Evolutionary conservation across 495 filamentous ascomycete species (phyloP).

Genomic region (Lichenothelia convexa): DNA sequence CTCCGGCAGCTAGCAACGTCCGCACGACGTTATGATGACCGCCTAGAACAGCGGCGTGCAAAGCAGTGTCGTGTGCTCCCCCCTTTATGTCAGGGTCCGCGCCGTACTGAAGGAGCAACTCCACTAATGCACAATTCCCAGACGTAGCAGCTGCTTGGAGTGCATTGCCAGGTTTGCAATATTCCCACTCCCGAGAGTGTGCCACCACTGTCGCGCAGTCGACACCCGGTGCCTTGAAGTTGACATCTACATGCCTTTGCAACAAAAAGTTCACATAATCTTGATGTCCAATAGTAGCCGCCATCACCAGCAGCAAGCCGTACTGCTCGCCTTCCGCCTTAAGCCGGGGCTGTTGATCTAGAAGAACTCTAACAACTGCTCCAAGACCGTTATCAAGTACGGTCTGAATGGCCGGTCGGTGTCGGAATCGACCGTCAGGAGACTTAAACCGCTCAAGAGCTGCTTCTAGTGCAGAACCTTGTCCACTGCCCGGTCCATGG

Average conservation of each 20-base stretch:
- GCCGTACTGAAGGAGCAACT: background rate
- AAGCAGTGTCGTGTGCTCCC: background rate
- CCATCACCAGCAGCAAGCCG: too few species aligned
- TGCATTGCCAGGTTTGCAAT: too few species aligned
- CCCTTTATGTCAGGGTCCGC: background rate
- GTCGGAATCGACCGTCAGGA: too few species aligned
- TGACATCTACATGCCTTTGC: too few species aligned
- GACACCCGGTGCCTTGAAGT: too few species aligned
- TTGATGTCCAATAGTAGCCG: too few species aligned
- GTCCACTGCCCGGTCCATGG: background rate
- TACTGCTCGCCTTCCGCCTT: background rate
- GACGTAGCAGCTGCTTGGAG: background rate
- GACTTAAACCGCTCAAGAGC: too few species aligned
- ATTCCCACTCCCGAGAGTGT: too few species aligned
- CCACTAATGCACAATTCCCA: background rate
- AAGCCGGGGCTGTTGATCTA: background rate
- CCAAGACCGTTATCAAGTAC: too few species aligned
- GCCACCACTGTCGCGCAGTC: too few species aligned
- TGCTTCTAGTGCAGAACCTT: slow-evolving; percentile 1
- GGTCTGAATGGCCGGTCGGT: too few species aligned
- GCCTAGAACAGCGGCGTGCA: background rate
- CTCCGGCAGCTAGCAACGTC: background rate
- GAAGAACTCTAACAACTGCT: background rate
- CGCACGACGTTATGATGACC: background rate
- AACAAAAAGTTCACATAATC: too few species aligned